These are phyloP conservation scores for Mallotus nudiflorus DNA, from an alignment of 345 rosid genomes.

Conservation along the genomic window DNA sequence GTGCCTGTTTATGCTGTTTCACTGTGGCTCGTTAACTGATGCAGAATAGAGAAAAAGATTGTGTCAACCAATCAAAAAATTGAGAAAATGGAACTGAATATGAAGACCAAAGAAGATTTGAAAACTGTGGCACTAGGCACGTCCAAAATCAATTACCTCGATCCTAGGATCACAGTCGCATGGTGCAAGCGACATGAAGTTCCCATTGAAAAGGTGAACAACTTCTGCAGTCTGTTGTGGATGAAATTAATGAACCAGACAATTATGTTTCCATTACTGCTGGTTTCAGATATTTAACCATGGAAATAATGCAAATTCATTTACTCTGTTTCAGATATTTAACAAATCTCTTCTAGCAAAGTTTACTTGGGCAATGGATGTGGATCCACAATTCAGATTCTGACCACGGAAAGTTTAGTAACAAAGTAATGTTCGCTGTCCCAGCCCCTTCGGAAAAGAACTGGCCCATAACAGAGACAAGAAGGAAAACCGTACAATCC, in stretches of 20 bases:
- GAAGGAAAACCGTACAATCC: neutral
- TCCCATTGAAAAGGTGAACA: constrained; percentile 91
- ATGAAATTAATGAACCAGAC: neutral
- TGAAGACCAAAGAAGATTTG: constrained; percentile 77
- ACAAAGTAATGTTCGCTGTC: neutral
- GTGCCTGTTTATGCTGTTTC: neutral
- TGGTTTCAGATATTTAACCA: neutral
- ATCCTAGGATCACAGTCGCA: constrained; percentile 96
- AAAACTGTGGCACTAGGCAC: constrained; percentile 96
- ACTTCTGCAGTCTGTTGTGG: neutral
- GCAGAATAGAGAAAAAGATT: constrained; percentile 80
- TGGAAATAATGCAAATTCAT: neutral
- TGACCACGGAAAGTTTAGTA: constrained; percentile 25
- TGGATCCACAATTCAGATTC: constrained; percentile 89
- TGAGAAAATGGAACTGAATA: constrained; percentile 72
- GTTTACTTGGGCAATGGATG: constrained; percentile 98
- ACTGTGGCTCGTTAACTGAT: constrained; percentile 14
- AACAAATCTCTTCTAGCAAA: constrained; percentile 90
- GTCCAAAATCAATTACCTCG: constrained; percentile 91
- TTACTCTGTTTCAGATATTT: constrained; percentile 62
- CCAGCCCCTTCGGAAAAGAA: neutral
- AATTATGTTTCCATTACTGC: neutral
- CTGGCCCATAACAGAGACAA: neutral
- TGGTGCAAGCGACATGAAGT: constrained; percentile 99
- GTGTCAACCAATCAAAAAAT: constrained; percentile 59